phyloP scores from a whole-genome alignment of 1,139 yeast species.

The Pichia inconspicua region DNA sequence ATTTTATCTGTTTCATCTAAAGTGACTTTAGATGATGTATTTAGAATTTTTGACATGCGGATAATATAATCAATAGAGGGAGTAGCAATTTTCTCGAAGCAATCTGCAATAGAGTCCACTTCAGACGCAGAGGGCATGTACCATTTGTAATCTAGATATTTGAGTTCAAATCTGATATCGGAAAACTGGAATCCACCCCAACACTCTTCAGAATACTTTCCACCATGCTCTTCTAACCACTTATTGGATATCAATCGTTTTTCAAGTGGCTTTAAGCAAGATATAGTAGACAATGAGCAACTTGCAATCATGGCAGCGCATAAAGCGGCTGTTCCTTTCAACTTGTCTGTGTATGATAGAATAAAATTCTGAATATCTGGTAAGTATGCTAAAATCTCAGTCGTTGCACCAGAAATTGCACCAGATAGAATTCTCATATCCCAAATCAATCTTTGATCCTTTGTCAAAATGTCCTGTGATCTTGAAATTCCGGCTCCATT shows the following conservation, averaged over 20 bases:
- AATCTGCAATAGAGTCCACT: conserved; percentile 52
- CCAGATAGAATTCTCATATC: conserved; percentile 66
- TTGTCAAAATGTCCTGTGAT: conserved; percentile 52
- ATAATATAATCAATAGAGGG: conserved; percentile 36
- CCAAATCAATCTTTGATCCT: conserved; percentile 75
- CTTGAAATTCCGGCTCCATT: conserved; percentile 80
- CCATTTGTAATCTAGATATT: conserved; percentile 61
- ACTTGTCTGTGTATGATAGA: conserved; percentile 42
- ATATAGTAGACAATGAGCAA: conserved; percentile 56
- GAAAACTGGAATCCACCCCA: conserved; percentile 73
- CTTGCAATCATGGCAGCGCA: conserved; percentile 31
- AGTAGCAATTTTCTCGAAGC: conserved; percentile 46
- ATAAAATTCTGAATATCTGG: conserved; percentile 46
- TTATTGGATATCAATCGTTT: conserved; percentile 44
- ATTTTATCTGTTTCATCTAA: conserved; percentile 23
- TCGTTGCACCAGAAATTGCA: conserved; percentile 61
- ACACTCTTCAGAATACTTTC: conserved; percentile 38
- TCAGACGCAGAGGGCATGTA: conserved; percentile 56
- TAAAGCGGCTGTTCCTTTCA: conserved; percentile 52
- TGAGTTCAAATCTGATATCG: conserved; percentile 33
- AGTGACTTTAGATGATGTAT: conserved; percentile 20
- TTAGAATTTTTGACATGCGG: conserved; percentile 20
- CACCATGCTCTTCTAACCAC: conserved; percentile 24
- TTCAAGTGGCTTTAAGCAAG: conserved; percentile 53
- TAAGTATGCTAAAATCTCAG: conserved; percentile 37